Evolutionary conservation across 352 stramenopile genomes (phyloP), one percentile per base, ranked within the genome.

Genomic region (Globisporangium carolinianum): DNA sequence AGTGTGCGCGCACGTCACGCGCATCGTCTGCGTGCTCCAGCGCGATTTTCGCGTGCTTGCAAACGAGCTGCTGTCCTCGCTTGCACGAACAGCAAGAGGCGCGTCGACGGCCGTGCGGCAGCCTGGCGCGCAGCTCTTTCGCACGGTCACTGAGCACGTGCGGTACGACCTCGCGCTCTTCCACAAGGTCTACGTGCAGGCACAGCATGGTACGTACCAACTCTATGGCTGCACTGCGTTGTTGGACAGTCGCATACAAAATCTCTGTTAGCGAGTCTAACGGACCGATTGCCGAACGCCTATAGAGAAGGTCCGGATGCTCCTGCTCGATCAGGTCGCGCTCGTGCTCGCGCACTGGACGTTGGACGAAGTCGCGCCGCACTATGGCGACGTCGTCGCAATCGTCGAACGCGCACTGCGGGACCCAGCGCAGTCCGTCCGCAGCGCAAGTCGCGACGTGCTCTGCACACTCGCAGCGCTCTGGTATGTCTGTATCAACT

Each of bases 141-240:
- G 50, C 51, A 68, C 73, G 39, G 57, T 89, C n/a, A 79, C 79
- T 10, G 62, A 89, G 61, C 56, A 76, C 18, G 68, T 78, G 41
- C 73, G 77, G 17, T 91, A 86, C 56, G 82, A 91, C 54, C 41
- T 91, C 39, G 53, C 73, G 46, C 46, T 76, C 2, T 46, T 89
- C 47, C 68, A 59, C 38, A 76, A 68, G 57, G 68, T 87, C 6
- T 91, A 73, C 48, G 47, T 63, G 36, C 59, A 69, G 42, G 62
- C 58, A 0, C 64, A 62, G 32, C 77, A 89, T 57, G 73, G 79
- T 88, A 45, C 11, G 51, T 32, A 32, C 24, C 2, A 3, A 2
- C 24, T 32, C 3, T 32, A 32, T 32, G 24, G 24, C 2, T 32
- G 24, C 24, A 32, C 3, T 32, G 24, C 24, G 24, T 32, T 32